phyloP scores from a whole-genome alignment of 108 stramenopile species.

The Cyclotella distinguenda region DNA sequence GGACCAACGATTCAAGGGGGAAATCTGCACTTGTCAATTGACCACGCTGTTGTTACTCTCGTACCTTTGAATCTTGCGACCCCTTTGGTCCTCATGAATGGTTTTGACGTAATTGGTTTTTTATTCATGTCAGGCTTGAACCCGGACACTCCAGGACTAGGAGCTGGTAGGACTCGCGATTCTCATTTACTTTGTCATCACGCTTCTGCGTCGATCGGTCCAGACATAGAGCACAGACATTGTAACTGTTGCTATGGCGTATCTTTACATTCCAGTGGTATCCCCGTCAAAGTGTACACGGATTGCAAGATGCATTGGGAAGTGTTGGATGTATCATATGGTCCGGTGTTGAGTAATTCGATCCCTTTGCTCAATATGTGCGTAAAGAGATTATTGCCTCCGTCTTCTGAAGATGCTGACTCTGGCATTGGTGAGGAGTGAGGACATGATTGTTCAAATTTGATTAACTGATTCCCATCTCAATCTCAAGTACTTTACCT shows the following conservation, averaged over 20 bases:
- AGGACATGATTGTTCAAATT: background rate
- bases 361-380: conserved; percentile 39
- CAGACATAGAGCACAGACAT: background rate
- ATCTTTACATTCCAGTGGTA: conserved; percentile 24
- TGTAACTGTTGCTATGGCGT: conserved; percentile 40
- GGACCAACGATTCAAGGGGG: conserved; percentile 49
- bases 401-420: conserved; percentile 12
- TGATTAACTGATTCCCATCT: background rate
- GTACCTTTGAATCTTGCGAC: conserved; percentile 40
- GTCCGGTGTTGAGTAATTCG: conserved; percentile 30
- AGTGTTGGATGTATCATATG: conserved; percentile 31
- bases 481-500: too few relatives aligned
- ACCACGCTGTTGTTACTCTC: conserved; percentile 23
- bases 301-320: conserved; percentile 24
- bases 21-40: conserved; percentile 17
- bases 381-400: conserved; percentile 45
- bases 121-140: conserved; percentile 29
- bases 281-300: conserved; percentile 50
- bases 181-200: conserved; percentile 36
- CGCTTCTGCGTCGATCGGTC: background rate
- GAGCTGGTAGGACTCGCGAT: conserved; percentile 10
- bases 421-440: background rate
- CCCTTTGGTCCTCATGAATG: conserved; percentile 32
- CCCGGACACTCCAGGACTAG: conserved; percentile 39
- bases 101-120: conserved; percentile 31